Conservation (phyloP, 2,329 filamentous ascomycete species). For the Paecilomyces sp. region DNA sequence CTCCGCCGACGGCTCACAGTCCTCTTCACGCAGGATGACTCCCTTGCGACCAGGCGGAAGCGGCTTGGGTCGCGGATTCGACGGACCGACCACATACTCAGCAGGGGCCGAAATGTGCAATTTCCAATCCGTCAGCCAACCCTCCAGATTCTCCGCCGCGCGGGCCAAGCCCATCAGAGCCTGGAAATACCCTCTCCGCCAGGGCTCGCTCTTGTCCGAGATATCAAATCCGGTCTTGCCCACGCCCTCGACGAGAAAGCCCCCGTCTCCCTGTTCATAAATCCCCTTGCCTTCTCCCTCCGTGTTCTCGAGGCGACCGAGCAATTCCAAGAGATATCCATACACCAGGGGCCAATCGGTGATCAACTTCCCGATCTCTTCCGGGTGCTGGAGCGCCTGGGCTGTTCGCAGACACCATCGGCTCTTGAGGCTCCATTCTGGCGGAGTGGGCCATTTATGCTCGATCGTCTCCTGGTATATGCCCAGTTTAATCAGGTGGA, state of each 20-base stretch:
- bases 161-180: slow-evolving; percentile 69
- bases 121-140: slow-evolving; percentile 65
- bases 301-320: slow-evolving; percentile 63
- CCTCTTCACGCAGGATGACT: slow-evolving; percentile 64
- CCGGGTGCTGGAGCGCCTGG: slow-evolving; percentile 51
- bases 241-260: slow-evolving; percentile 47
- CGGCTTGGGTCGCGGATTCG: slow-evolving; percentile 72
- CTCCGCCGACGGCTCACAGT: slow-evolving; percentile 64
- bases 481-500: slow-evolving; percentile 56
- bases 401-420: slow-evolving; percentile 62
- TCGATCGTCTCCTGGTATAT: slow-evolving; percentile 70
- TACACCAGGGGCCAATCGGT: slow-evolving; percentile 66
- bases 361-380: slow-evolving; percentile 45
- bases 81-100: slow-evolving; percentile 70
- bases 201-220: slow-evolving; percentile 68
- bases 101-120: slow-evolving; percentile 61
- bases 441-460: slow-evolving; percentile 68
- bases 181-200: slow-evolving; percentile 81
- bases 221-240: slow-evolving; percentile 60
- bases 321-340: slow-evolving; percentile 50
- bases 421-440: slow-evolving; percentile 70
- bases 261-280: slow-evolving; percentile 46
- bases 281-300: slow-evolving; percentile 62
- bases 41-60: slow-evolving; percentile 55
- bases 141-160: slow-evolving; percentile 73